Evolutionary conservation across 352 stramenopile species (phyloP).

Genomic region (Phytophthora foliorum): DNA sequence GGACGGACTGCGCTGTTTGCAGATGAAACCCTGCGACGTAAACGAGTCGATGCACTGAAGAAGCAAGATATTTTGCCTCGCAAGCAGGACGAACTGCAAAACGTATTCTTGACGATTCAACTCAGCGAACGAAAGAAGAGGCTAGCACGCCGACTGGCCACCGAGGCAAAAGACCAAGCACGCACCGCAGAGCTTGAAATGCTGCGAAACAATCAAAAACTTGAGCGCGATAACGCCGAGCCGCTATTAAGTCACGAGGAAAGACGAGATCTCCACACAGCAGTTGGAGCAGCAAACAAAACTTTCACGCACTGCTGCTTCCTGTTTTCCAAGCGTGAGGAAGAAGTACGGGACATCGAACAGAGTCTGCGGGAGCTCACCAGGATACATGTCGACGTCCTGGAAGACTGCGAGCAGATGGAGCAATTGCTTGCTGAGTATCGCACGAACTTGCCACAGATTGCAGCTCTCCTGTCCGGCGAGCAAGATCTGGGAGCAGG

Average conservation of each 20-base stretch:
- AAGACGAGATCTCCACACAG: slow-evolving; percentile 47
- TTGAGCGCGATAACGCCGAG: slow-evolving; percentile 60
- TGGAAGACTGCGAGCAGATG: slow-evolving; percentile 70
- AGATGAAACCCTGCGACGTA: slow-evolving; percentile 57
- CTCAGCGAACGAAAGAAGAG: slow-evolving; percentile 78
- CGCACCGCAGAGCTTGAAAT: slow-evolving; percentile 63
- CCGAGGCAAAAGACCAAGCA: slow-evolving; percentile 55
- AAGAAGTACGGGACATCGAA: slow-evolving; percentile 80
- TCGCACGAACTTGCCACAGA: slow-evolving; percentile 54
- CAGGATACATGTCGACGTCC: slow-evolving; percentile 67
- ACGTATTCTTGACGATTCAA: slow-evolving; percentile 77
- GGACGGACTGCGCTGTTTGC: slow-evolving; percentile 58
- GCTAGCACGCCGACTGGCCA: slow-evolving; percentile 55
- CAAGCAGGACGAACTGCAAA: slow-evolving; percentile 68
- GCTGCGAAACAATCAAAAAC: slow-evolving; percentile 48
- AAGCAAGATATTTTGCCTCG: slow-evolving; percentile 73
- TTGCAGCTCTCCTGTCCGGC: slow-evolving; percentile 55
- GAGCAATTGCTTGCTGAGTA: slow-evolving; percentile 66
- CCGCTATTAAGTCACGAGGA: slow-evolving; percentile 50
- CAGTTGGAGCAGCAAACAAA: slow-evolving; percentile 41
- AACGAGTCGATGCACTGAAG: slow-evolving; percentile 64
- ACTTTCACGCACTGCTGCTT: slow-evolving; percentile 79
- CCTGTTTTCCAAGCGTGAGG: slow-evolving; percentile 72
- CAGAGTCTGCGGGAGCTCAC: slow-evolving; percentile 71
- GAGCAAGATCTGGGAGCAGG: slow-evolving; percentile 18